A percentile compares a stretch with the other conserved stretches of the same genome.
phyloP scores from a whole-genome alignment of 1,284 basidiomycete genomes.

The Malassezia cuniculi region DNA sequence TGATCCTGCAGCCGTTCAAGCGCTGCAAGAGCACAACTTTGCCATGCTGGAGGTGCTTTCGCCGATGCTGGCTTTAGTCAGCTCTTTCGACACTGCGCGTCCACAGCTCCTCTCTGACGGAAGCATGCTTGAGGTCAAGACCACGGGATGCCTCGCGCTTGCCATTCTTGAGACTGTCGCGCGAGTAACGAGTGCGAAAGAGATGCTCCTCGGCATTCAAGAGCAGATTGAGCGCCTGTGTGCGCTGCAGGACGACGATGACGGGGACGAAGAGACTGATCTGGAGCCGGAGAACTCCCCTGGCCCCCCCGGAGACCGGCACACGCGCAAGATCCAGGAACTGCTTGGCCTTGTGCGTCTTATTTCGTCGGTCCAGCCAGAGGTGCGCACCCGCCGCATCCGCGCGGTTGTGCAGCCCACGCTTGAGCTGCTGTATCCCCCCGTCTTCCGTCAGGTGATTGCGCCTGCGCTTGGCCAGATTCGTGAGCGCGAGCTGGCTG shows the following conservation, averaged over 20 bases:
- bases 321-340: slow-evolving; percentile 7
- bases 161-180: slow-evolving; percentile 10
- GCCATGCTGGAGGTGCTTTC: slow-evolving; percentile 8
- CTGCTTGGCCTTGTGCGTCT: slow-evolving; percentile 11
- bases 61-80: slow-evolving; percentile 8
- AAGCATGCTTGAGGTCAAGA: neutral
- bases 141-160: slow-evolving; percentile 10
- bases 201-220: slow-evolving; percentile 13
- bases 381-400: slow-evolving; percentile 3
- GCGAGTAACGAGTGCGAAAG: slow-evolving; percentile 8
- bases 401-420: slow-evolving; percentile 4
- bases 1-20: too few relatives aligned
- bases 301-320: neutral
- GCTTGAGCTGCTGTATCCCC: slow-evolving; percentile 4
- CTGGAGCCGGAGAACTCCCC: too few relatives aligned
- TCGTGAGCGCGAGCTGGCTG: neutral
- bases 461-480: neutral
- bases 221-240: slow-evolving; percentile 13
- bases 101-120: neutral
- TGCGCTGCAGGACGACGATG: neutral
- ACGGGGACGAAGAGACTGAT: neutral
- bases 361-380: slow-evolving; percentile 3
- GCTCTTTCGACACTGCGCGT: neutral
- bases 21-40: too few relatives aligned
- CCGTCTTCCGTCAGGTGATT: slow-evolving; percentile 3